Evolutionary conservation across 2,329 filamentous ascomycete genomes (phyloP), one percentile per base, ranked within the genome.

Genomic region (Gremmenia infestans): DNA sequence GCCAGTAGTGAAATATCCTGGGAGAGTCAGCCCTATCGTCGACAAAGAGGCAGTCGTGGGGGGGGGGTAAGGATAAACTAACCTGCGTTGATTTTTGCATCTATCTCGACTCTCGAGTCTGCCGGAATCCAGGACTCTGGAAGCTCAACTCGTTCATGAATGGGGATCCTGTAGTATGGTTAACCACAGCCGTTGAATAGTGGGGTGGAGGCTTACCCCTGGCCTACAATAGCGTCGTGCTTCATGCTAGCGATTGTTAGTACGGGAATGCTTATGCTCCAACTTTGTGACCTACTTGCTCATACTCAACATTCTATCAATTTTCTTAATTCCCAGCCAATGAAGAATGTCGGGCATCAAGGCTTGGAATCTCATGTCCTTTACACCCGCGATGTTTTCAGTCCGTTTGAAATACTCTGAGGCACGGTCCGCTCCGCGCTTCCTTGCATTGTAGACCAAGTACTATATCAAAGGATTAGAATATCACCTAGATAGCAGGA

Each of bases 301-400:
- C 94, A 97, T 97, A 76, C 90, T 96, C 66, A 97, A 78, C 94
- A 97, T 99, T 58, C 92, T 82, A 72, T 99, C 94, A 69, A 99
- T 97, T 80, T 97, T 97, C 71, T 89, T 94, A 70, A 99, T 97
- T 60, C 94, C 94, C 32, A 99, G 82, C 94, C 94, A 97, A 74
- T 97, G 94, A 53, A 97, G 80, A 63, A 97, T 96, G 71, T 96
- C 91, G 36, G 94, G 93, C 94, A 97, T 97, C 53, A 99, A 79
- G 28, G 93, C 93, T 77, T 97, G 94, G 80, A 97, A 97, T 40
- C 94, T 86, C 93, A 97, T 97, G 65, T 85, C 88, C 72, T 96
- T 96, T 63, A 97, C 93, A 59, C 94, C 94, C 8, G 94, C 94
- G 70, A 99, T 95, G 71, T 97, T 96, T 74, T 97, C 93, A n/a